phyloP scores from a whole-genome alignment of 228 moss, liverwort and hornwort genomes.

The Sphagnum magellanicum region DNA sequence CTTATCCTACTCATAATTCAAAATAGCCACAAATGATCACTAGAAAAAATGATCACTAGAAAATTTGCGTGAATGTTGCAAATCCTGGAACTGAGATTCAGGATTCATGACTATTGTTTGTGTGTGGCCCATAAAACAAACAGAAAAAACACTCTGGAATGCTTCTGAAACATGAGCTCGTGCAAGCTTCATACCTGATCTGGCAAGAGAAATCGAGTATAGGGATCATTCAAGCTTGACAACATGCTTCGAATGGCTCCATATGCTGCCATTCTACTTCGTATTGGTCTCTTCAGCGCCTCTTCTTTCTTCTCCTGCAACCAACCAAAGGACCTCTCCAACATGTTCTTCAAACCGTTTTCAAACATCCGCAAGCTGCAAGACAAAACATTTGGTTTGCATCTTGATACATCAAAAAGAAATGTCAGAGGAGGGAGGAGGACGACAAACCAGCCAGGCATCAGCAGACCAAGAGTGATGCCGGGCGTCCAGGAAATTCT shows the following conservation, averaged over 20 bases:
- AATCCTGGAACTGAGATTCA: no score
- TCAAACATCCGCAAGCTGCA: no score
- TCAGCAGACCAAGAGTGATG: conserved; percentile 83
- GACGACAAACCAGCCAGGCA: conserved; percentile 63
- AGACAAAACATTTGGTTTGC: no score
- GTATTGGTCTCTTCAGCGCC: conserved; percentile 61
- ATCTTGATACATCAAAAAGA: not conserved
- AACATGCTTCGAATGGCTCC: conserved; percentile 69
- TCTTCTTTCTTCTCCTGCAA: conserved; percentile 74
- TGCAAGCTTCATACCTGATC: conserved; percentile 47
- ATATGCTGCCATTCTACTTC: conserved; percentile 92
- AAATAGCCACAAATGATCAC: no score
- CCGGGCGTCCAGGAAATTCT: conserved; percentile 87
- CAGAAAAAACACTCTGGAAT: no score
- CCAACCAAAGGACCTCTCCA: not conserved
- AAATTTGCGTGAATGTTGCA: no score
- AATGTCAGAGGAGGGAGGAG: not conserved
- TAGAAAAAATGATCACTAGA: no score
- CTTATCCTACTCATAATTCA: no score
- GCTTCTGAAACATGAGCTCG: no score
- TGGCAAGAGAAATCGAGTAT: conserved; percentile 86
- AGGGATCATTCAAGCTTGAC: conserved; percentile 76
- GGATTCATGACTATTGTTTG: no score
- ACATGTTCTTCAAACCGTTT: no score
- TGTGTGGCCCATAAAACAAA: no score